A percentile compares a stretch with the other conserved stretches of the same genome.
phyloP scores from a whole-genome alignment of 371 early-diverging fungal genomes.

The Mucor saturninus region DNA sequence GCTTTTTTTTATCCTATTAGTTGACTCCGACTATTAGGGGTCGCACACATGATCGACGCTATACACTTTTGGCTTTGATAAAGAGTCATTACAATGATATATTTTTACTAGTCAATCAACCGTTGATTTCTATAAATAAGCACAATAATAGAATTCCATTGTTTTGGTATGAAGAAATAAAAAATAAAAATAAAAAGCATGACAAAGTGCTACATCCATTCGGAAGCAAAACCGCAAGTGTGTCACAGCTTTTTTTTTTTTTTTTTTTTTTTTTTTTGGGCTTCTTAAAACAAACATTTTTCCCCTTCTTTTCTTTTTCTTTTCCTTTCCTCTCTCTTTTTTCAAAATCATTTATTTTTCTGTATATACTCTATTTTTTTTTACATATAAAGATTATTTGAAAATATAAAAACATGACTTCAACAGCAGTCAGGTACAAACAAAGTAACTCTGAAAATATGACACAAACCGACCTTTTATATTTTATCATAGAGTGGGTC shows the following conservation, averaged over 20 bases:
- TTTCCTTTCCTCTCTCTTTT: slow-evolving; percentile 4
- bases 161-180: background rate
- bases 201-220: slow-evolving; percentile 12
- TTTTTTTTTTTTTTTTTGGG: background rate
- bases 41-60: background rate
- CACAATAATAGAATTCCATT: background rate
- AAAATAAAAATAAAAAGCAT: background rate
- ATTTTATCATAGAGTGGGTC: slow-evolving; percentile 65
- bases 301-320: slow-evolving; percentile 8
- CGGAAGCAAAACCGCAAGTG: slow-evolving; percentile 18
- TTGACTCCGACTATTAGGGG: background rate
- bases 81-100: no score
- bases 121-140: no score
- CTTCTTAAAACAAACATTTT: slow-evolving; percentile 14
- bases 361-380: slow-evolving; percentile 2
- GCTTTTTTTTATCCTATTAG: background rate
- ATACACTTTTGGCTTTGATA: no score
- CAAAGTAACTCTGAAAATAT: background rate
- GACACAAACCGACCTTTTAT: slow-evolving; percentile 1
- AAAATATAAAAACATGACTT: slow-evolving; percentile 29
- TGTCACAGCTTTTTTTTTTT: slow-evolving; percentile 12
- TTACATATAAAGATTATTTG: no score
- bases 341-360: background rate
- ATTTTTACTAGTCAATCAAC: no score
- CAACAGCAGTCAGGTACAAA: slow-evolving; percentile 46